phyloP scores from a whole-genome alignment of 1,284 basidiomycete species.

The Ganoderma leucocontextum region DNA sequence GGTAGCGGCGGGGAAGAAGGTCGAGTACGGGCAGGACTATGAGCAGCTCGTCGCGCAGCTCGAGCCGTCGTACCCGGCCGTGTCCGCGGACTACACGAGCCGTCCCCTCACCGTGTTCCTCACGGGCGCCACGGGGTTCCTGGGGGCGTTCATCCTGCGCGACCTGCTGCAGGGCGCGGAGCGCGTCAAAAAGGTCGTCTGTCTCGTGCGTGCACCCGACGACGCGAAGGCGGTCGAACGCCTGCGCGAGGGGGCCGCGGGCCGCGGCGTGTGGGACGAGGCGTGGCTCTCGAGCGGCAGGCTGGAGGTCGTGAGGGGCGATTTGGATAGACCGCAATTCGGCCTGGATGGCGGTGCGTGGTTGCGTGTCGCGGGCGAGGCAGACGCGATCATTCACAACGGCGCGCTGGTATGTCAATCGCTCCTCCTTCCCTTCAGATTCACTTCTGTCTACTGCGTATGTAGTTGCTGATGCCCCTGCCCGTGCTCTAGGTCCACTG shows the following conservation, averaged over 20 bases:
- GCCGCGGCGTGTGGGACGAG: conserved; percentile 94
- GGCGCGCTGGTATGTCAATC: conserved; percentile 84
- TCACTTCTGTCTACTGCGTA: not conserved
- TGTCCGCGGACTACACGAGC: conserved; percentile 60
- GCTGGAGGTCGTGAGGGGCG: conserved; percentile 90
- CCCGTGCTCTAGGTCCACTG: conserved; percentile 84
- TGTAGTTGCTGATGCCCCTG: not conserved
- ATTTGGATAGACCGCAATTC: conserved; percentile 81
- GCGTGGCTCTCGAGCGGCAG: conserved; percentile 78
- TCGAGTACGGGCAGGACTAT: conserved; percentile 87
- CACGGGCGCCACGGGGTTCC: conserved; percentile 97
- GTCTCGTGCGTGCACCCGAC: conserved; percentile 84
- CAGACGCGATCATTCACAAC: conserved; percentile 93
- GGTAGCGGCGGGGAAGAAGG: conserved; percentile 32
- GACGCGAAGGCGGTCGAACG: conserved; percentile 74
- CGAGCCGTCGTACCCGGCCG: conserved; percentile 63
- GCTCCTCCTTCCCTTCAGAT: not conserved
- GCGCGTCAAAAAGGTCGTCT: conserved; percentile 88
- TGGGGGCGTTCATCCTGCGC: conserved; percentile 92
- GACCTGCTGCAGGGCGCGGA: conserved; percentile 76
- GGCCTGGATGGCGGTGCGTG: conserved; percentile 78
- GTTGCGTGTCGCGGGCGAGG: conserved; percentile 75
- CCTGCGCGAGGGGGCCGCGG: conserved; percentile 79
- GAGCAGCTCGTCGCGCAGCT: conserved; percentile 70
- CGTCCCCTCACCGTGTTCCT: conserved; percentile 85